A percentile compares a stretch with the other conserved stretches of the same genome.
These are phyloP conservation scores for Albatrellus sp. DNA, from an alignment of 1,284 basidiomycete species.

Conservation along the genomic window DNA sequence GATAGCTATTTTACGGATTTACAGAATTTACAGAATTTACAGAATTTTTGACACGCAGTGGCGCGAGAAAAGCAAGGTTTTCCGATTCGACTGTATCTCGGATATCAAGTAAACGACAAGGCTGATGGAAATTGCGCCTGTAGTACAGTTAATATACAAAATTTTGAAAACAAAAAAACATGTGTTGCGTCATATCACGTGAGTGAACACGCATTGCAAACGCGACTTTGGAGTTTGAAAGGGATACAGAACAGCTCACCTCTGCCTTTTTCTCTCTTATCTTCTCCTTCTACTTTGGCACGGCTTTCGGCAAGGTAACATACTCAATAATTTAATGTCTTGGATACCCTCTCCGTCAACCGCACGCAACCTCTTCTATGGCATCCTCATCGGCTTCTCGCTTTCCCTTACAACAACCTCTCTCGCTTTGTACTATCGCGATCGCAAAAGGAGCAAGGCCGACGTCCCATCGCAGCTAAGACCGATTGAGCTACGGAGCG, in stretches of 20 bases:
- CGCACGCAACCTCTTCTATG: conserved; percentile 42
- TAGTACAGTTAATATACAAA: neutral
- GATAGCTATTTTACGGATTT: too few relatives aligned
- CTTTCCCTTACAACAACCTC: conserved; percentile 57
- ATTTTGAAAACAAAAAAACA: too few relatives aligned
- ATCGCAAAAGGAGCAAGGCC: conserved; percentile 22
- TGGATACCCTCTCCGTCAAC: conserved; percentile 23
- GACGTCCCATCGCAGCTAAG: conserved; percentile 41
- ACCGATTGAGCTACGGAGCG: conserved; percentile 66
- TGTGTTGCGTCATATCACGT: neutral
- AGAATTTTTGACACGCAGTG: too few relatives aligned
- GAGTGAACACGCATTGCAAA: neutral
- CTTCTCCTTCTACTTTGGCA: neutral
- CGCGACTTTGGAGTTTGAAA: neutral
- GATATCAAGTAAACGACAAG: neutral
- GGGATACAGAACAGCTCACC: neutral
- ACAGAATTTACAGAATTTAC: too few relatives aligned
- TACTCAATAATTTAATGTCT: conserved; percentile 12
- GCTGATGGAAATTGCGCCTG: neutral
- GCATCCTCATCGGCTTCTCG: conserved; percentile 58
- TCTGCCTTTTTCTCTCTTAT: neutral
- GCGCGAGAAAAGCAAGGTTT: too few relatives aligned
- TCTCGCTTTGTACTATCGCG: conserved; percentile 35
- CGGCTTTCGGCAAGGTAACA: neutral
- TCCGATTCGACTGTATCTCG: too few relatives aligned